Conservation (phyloP, 2,329 filamentous ascomycete species). For the Xylariomycetidae sp. region DNA sequence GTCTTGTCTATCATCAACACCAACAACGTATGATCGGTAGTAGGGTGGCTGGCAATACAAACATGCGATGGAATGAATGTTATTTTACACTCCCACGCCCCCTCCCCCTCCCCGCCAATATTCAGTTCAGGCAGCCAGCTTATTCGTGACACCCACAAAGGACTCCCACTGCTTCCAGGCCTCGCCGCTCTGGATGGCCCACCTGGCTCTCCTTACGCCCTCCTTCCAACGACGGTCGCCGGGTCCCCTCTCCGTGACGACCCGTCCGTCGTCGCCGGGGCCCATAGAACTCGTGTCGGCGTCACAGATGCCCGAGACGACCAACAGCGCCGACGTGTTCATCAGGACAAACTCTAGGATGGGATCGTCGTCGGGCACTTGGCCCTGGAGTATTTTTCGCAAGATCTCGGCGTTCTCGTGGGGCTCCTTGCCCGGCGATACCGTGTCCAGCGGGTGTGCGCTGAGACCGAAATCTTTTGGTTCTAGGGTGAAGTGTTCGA, state of each 20-base stretch:
- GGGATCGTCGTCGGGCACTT: conserved; percentile 71
- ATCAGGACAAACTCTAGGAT: conserved; percentile 92
- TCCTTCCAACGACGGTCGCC: conserved; percentile 93
- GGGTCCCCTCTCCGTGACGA: conserved; percentile 77
- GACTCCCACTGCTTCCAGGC: conserved; percentile 77
- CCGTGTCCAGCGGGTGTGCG: conserved; percentile 67
- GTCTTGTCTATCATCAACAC: too few species aligned
- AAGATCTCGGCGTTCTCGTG: conserved; percentile 84
- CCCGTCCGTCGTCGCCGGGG: conserved; percentile 71
- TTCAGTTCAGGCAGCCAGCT: conserved; percentile 21
- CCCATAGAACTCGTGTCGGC: conserved; percentile 77
- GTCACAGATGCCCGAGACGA: conserved; percentile 82
- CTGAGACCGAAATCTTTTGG: conserved; percentile 85
- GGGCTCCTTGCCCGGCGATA: conserved; percentile 81
- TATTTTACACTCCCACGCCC: too few species aligned
- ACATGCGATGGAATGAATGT: too few species aligned
- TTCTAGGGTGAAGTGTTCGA: conserved; percentile 73
- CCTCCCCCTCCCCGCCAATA: too few species aligned
- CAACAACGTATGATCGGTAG: too few species aligned
- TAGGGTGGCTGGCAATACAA: too few species aligned
- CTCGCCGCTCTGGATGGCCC: conserved; percentile 81
- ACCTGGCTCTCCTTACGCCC: conserved; percentile 79
- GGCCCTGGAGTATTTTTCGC: conserved; percentile 67
- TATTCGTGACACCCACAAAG: conserved; percentile 81
- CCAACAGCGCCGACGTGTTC: conserved; percentile 86